A percentile compares a stretch with the other conserved stretches of the same genome.
Conservation (phyloP, 257 asterid species). For the Solanum rostratum region DNA sequence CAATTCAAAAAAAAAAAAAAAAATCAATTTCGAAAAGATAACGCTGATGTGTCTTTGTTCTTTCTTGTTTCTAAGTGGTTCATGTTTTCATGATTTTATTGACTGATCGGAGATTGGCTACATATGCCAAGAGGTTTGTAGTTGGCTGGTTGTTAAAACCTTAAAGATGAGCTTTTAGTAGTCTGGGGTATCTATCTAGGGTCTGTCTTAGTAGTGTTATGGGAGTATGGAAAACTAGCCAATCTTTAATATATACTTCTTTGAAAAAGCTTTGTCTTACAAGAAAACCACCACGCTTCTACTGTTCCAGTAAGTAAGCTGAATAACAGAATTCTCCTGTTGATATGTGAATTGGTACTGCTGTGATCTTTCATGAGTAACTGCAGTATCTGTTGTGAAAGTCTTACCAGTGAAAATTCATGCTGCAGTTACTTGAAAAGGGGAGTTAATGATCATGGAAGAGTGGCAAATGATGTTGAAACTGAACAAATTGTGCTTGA, state of each 20-base stretch:
- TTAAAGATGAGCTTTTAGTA: background rate
- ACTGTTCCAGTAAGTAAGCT: background rate
- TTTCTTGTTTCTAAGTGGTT: background rate
- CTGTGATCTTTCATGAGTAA: background rate
- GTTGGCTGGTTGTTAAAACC: background rate
- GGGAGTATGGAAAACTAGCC: background rate
- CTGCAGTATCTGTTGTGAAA: background rate
- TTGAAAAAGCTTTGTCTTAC: background rate
- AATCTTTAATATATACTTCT: background rate
- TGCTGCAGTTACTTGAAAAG: slow-evolving; percentile 81
- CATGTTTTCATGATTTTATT: background rate
- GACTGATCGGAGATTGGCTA: background rate
- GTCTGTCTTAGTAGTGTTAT: background rate
- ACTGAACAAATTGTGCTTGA: slow-evolving; percentile 95
- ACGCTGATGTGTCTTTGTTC: background rate
- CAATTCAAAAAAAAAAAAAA: background rate
- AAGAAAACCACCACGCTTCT: background rate
- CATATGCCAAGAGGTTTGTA: background rate
- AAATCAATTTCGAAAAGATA: background rate
- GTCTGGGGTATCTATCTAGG: background rate
- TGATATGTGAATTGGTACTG: background rate
- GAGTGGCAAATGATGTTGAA: slow-evolving; percentile 99
- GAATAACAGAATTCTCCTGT: background rate
- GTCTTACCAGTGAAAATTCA: slow-evolving; percentile 1
- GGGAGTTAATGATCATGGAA: slow-evolving; percentile 96